Base-by-base conservation (phyloP, 2,329 filamentous ascomycete species). In the Sclerotinia trifoliorum region DNA sequence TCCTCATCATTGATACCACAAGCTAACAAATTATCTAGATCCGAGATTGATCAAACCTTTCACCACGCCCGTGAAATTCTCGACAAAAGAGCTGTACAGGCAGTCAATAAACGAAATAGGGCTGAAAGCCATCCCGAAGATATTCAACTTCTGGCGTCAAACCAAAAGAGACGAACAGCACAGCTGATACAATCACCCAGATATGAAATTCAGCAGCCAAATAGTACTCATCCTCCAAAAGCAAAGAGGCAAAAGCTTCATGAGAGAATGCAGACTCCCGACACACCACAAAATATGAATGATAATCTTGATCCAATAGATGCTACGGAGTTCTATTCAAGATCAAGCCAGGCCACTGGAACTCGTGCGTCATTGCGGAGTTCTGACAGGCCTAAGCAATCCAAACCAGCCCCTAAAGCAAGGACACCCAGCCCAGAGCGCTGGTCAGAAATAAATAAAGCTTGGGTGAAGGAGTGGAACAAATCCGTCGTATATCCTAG, bases 401-500 rank as follows among this genome's bases (percentile, higher is more conserved):
- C 51, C 29, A 54, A 68, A 48, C n/a, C 21, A 52, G 29, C 26
- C 26, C 44, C 35, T 3, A 68, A 66, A 49, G 56, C 54, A 49
- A 68, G 55, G 61, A 58, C 66, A 15, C 74, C 73, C 10, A 73
- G 66, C 51, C 73, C 73, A 26, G 75, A 77, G 51, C 74, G 77
- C 19, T 90, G 86, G 87, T 85, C 85, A 1, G 73, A 75, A 8
- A 70, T 78, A 35, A 80, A 89, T 71, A 80, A 80, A 8, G 78
- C 78, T 3, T 90, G 87, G 87, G 77, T 78, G 46, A 78, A 78
- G 21, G 69, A 79, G 0, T 90, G 87, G 86, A 64, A 82, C 21
- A 81, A 81, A 62, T 84, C 89, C 1, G 80, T 94, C 1, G 80
- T 87, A 2, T 93, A 87, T 75, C 88, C 88, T 4, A 74, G 80